Conservation (phyloP, 345 rosid species). For the Erysimum cheiranthoides region DNA sequence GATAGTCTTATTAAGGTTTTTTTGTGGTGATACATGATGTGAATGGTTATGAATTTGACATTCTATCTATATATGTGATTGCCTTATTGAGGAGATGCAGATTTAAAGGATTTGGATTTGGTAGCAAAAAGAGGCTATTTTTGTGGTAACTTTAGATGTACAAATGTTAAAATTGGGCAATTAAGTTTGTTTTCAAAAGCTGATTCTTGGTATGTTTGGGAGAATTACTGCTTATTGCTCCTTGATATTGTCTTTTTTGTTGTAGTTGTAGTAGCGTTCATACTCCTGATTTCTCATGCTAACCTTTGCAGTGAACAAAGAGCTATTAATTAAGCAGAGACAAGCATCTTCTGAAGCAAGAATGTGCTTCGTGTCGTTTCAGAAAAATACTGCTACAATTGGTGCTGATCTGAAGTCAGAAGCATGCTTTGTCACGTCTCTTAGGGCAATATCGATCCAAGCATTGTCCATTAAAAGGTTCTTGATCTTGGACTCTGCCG, state of each 20-base stretch:
- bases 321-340: conserved; percentile 50
- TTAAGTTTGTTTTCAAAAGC: too few relatives aligned
- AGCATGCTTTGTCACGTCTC: conserved; percentile 31
- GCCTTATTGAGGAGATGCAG: background rate
- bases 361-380: conserved; percentile 58
- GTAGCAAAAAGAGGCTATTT: background rate
- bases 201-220: too few relatives aligned
- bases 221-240: too few relatives aligned
- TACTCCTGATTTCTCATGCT: background rate
- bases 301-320: conserved; percentile 61
- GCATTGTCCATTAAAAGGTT: conserved; percentile 61
- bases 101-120: background rate
- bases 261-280: background rate
- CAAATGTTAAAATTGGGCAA: background rate
- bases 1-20: background rate
- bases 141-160: background rate
- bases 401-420: conserved; percentile 44
- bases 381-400: conserved; percentile 43
- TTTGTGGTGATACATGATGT: background rate
- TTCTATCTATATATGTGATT: background rate
- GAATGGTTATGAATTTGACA: background rate
- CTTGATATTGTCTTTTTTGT: background rate
- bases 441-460: conserved; percentile 65
- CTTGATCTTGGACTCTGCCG: conserved; percentile 64
- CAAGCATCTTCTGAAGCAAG: conserved; percentile 53